Percentiles rank a stretch among this genome's conserved stretches.
phyloP scores from a whole-genome alignment of 441 rosid genomes.

The Melastoma candidum region DNA sequence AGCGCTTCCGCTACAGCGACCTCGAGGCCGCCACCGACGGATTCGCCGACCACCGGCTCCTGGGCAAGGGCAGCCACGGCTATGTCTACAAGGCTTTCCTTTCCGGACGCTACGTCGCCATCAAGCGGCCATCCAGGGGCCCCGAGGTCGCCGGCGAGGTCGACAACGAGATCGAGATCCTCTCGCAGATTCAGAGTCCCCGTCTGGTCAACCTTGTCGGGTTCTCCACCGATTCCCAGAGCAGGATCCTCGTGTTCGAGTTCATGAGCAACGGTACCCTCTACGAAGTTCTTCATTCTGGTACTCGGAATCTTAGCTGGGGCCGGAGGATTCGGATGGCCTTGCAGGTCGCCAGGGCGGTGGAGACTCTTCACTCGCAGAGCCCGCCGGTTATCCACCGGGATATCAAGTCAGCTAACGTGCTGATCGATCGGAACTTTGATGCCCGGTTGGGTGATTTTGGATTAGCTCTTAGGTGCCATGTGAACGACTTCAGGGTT shows the following conservation, averaged over 20 bases:
- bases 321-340: conserved; percentile 71
- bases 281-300: conserved; percentile 80
- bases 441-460: conserved; percentile 94
- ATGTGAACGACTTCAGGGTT: conserved; percentile 59
- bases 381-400: conserved; percentile 84
- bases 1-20: conserved; percentile 69
- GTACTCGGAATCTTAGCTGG: conserved; percentile 55
- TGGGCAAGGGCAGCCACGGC: conserved; percentile 96
- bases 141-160: conserved; percentile 56
- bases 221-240: conserved; percentile 53
- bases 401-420: conserved; percentile 93
- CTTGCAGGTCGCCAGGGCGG: conserved; percentile 75
- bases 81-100: conserved; percentile 81
- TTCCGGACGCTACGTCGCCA: conserved; percentile 73
- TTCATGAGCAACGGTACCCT: conserved; percentile 89
- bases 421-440: conserved; percentile 73
- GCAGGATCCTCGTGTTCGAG: conserved; percentile 79
- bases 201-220: conserved; percentile 86
- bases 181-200: conserved; percentile 81
- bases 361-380: conserved; percentile 63
- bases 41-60: conserved; percentile 60
- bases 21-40: conserved; percentile 91
- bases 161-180: conserved; percentile 88
- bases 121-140: conserved; percentile 69
- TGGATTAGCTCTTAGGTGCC: conserved; percentile 84